A percentile compares a stretch with the other conserved stretches of the same genome.
These are phyloP conservation scores for Penicillium sp. DNA, from an alignment of 2,329 filamentous ascomycete species.

Conservation along the genomic window DNA sequence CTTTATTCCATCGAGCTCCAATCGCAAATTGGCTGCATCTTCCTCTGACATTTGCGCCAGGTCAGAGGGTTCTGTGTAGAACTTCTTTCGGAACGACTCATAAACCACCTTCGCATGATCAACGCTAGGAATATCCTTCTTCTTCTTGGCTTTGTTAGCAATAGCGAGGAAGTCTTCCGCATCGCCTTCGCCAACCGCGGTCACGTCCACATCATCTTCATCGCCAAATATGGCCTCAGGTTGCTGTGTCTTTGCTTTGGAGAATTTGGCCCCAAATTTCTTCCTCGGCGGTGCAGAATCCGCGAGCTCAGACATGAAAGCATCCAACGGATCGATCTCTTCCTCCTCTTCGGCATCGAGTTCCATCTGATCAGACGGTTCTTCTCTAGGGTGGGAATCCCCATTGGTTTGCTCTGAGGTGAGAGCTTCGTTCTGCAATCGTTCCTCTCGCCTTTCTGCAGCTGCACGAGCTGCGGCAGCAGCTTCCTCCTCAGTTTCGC, in stretches of 20 bases:
- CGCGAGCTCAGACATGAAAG: conserved; percentile 83
- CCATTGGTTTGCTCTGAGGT: conserved; percentile 50
- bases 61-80: conserved; percentile 90
- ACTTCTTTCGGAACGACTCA: conserved; percentile 86
- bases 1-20: conserved; percentile 94
- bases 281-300: conserved; percentile 55
- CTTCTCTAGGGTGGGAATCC: conserved; percentile 53
- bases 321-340: conserved; percentile 88
- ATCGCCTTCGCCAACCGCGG: conserved; percentile 65
- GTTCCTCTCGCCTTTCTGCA: conserved; percentile 80
- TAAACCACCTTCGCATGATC: conserved; percentile 88
- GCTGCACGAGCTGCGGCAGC: conserved; percentile 84
- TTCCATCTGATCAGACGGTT: conserved; percentile 46
- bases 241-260: conserved; percentile 65
- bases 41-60: conserved; percentile 81
- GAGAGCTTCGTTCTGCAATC: conserved; percentile 54
- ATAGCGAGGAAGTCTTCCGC: conserved; percentile 69
- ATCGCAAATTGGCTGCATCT: conserved; percentile 78
- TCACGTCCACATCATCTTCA: conserved; percentile 71
- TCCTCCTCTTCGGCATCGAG: conserved; percentile 45
- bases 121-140: conserved; percentile 89
- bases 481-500: conserved; percentile 83
- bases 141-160: conserved; percentile 74
- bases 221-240: conserved; percentile 89
- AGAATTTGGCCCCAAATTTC: conserved; percentile 38